Evolutionary conservation across 164 flowering plant species (phyloP).

Genomic region (Hamamelis virginiana): DNA sequence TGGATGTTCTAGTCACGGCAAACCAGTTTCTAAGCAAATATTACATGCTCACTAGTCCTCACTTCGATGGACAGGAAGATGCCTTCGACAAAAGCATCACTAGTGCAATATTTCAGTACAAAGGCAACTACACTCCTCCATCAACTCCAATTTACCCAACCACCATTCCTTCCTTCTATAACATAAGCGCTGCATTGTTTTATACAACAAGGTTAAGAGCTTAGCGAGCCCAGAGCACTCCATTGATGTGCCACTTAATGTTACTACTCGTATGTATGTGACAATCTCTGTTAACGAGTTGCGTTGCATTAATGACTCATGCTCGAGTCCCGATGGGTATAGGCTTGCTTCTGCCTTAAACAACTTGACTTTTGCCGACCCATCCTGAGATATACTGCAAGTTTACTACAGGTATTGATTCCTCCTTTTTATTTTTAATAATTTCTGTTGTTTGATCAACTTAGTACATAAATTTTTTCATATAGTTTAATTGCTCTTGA

Average conservation of each 20-base stretch:
- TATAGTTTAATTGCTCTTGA: too few species aligned
- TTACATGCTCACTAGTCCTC: conserved; percentile 15
- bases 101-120: conserved; percentile 32
- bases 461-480: too few species aligned
- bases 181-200: conserved; percentile 4
- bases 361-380: conserved; percentile 25
- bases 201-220: conserved; percentile 18
- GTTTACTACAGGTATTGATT: conserved; percentile 23
- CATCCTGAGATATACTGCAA: conserved; percentile 13
- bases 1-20: conserved; percentile 19
- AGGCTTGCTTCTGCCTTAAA: conserved; percentile 28
- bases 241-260: conserved; percentile 18
- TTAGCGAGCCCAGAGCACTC: conserved; percentile 22
- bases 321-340: conserved; percentile 17
- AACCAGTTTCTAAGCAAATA: conserved; percentile 14
- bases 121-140: conserved; percentile 3
- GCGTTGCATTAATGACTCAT: conserved; percentile 10
- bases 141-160: conserved; percentile 7
- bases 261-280: not conserved
- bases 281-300: conserved; percentile 15
- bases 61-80: not conserved
- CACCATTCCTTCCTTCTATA: conserved; percentile 13
- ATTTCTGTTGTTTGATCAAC: too few species aligned
- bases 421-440: not conserved
- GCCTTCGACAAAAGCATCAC: conserved; percentile 26